Percentiles rank a stretch among this genome's conserved stretches.
phyloP scores from a whole-genome alignment of 176 grass and related monocot genomes.

The Eleusine coracana region DNA sequence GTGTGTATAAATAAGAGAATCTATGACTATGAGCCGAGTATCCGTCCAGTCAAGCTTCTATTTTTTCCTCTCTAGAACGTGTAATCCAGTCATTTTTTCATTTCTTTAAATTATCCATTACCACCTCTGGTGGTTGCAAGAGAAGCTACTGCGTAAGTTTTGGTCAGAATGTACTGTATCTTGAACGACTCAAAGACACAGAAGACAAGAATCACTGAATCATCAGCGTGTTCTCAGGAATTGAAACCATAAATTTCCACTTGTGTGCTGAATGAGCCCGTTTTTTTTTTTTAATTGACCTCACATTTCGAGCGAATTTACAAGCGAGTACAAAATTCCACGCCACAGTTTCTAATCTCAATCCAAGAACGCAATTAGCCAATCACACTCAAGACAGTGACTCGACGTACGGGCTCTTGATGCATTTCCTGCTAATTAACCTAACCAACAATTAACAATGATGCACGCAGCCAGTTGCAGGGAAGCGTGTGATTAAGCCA shows the following conservation, averaged over 20 bases:
- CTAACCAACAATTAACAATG: background rate
- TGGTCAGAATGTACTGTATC: background rate
- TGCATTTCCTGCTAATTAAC: background rate
- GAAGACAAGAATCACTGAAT: conserved; percentile 15
- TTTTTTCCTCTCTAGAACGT: background rate
- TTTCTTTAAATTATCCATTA: background rate
- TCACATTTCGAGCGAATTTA: conserved; percentile 23
- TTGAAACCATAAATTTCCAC: background rate
- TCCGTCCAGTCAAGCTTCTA: background rate
- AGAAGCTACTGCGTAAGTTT: background rate
- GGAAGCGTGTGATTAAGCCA: background rate
- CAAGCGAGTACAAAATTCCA: conserved; percentile 23
- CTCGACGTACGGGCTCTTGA: too few species aligned
- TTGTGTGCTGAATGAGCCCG: background rate
- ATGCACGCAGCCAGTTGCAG: background rate
- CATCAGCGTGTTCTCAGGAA: background rate
- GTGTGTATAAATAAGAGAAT: background rate
- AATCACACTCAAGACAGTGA: background rate
- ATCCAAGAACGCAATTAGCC: background rate
- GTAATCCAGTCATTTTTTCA: conserved; percentile 17
- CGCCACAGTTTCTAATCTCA: background rate
- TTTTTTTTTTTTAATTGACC: background rate
- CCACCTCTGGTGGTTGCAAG: too few species aligned
- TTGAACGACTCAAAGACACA: conserved; percentile 25
- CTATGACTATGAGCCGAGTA: background rate